Base-by-base conservation (phyloP, 495 filamentous ascomycete species). In the Penicillium cataractarum region DNA sequence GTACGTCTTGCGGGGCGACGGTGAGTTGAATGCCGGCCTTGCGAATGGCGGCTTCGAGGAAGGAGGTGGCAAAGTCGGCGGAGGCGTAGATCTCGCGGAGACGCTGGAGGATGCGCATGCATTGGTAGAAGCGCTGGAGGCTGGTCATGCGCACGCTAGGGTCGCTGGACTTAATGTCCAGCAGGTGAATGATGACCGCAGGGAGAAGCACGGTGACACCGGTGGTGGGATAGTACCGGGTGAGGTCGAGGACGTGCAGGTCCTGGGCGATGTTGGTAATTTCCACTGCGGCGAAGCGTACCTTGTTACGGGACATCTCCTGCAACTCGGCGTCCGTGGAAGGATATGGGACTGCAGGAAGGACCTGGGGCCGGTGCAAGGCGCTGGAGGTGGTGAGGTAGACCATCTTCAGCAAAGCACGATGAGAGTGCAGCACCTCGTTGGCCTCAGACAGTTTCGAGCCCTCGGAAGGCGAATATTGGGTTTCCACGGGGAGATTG, bases 181-280 rank as follows among this genome's bases (percentile, higher is more conserved):
- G 84, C 21, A 97, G 81, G 69, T 97, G 92, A 57, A 96, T 93
- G 63, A 96, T 96, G 73, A 96, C 91, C 13, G 92, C 92, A 3
- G 92, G 92, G 5, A 96, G 85, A 12, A 96, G 85, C 10, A 96
- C 92, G 0, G 92, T 97, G 22, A 96, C 91, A 42, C 92, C 92
- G 1, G 91, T 92, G 0, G 92, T 95, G 10, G 92, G 92, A 19
- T 96, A 86, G 70, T 86, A 96, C 35, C 81, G 85, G 42, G 90
- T 91, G 4, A 97, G 80, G 62, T 87, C 80, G 32, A 87, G 77
- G 32, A 79, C 77, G 64, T 90, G 89, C 10, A 97, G 79, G 52
- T 90, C 85, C 55, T 86, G 83, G 9, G 89, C 90, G 69, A 96
- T 91, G 46, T 80, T 82, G 8, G 91, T 96, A 68, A 93, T 94